These are phyloP conservation scores for Globisporangium echinulatum DNA, from an alignment of 352 stramenopile genomes.

Conservation along the genomic window DNA sequence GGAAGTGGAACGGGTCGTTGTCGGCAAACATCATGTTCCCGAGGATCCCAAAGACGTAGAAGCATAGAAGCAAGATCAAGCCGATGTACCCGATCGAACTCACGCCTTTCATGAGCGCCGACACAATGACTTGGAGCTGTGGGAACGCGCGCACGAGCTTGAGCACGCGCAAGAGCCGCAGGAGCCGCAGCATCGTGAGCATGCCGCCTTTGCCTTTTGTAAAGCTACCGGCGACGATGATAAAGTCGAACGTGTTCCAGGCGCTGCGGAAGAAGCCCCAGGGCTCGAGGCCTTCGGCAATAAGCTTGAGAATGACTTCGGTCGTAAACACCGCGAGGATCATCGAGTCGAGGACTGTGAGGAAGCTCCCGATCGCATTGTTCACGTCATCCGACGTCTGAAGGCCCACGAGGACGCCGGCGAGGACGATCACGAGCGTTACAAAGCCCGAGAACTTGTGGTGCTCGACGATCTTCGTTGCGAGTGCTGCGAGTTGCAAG, in stretches of 20 bases:
- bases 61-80: constrained; percentile 84
- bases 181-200: constrained; percentile 77
- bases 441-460: constrained; percentile 60
- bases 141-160: constrained; percentile 86
- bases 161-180: constrained; percentile 78
- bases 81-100: constrained; percentile 87
- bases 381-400: constrained; percentile 57
- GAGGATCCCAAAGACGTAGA: constrained; percentile 90
- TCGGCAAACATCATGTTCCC: constrained; percentile 86
- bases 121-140: constrained; percentile 87
- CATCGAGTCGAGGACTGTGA: constrained; percentile 47
- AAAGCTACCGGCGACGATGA: constrained; percentile 79
- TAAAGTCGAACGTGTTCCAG: constrained; percentile 84
- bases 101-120: constrained; percentile 84
- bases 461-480: constrained; percentile 52
- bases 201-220: constrained; percentile 57
- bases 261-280: constrained; percentile 67
- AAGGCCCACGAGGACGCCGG: constrained; percentile 69
- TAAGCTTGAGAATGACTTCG: constrained; percentile 73
- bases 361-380: constrained; percentile 37
- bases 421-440: constrained; percentile 69
- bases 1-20: constrained; percentile 88
- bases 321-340: constrained; percentile 74
- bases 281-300: constrained; percentile 67
- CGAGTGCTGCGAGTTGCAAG: constrained; percentile 27